phyloP scores from a whole-genome alignment of 2,329 filamentous ascomycete species.

The Neofusicoccum kwambonambiense region DNA sequence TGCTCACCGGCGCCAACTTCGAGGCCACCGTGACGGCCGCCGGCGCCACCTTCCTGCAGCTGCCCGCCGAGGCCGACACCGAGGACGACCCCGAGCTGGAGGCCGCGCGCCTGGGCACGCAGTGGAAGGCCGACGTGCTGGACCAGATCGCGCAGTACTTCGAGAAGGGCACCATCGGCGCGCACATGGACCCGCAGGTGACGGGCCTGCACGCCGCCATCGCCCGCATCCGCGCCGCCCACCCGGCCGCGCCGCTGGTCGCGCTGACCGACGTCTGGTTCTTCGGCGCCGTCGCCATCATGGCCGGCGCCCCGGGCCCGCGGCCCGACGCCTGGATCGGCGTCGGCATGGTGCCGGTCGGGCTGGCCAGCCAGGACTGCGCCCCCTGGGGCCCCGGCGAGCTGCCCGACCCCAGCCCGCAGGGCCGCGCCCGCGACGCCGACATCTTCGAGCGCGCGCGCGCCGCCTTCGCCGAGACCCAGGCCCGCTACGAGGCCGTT shows the following conservation, averaged over 20 bases:
- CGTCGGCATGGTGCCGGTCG: constrained; percentile 33
- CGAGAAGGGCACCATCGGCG: neutral
- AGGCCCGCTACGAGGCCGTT: constrained; percentile 23
- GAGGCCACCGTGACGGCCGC: constrained; percentile 35
- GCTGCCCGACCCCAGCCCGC: constrained; percentile 20
- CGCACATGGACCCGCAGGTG: constrained; percentile 33
- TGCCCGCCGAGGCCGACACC: constrained; percentile 26
- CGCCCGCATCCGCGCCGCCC: constrained; percentile 27
- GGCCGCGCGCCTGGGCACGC: constrained; percentile 33
- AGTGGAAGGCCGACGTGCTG: constrained; percentile 37
- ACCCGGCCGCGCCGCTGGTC: constrained; percentile 42
- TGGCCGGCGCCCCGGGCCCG: constrained; percentile 40
- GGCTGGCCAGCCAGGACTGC: constrained; percentile 24
- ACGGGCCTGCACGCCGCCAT: constrained; percentile 34
- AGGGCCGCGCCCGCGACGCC: constrained; percentile 21
- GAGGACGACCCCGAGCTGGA: constrained; percentile 26
- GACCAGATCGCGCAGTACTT: constrained; percentile 3
- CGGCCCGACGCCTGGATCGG: constrained; percentile 38
- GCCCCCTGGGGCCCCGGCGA: constrained; percentile 23
- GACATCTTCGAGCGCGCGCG: constrained; percentile 18
- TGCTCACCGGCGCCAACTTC: constrained; percentile 42
- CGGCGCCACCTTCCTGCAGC: constrained; percentile 40
- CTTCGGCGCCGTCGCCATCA: constrained; percentile 32
- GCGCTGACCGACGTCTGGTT: constrained; percentile 45
- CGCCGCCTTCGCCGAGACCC: constrained; percentile 20